Conservation (phyloP, 73 alveolate species). For the Tetrahymena malaccensis region DNA sequence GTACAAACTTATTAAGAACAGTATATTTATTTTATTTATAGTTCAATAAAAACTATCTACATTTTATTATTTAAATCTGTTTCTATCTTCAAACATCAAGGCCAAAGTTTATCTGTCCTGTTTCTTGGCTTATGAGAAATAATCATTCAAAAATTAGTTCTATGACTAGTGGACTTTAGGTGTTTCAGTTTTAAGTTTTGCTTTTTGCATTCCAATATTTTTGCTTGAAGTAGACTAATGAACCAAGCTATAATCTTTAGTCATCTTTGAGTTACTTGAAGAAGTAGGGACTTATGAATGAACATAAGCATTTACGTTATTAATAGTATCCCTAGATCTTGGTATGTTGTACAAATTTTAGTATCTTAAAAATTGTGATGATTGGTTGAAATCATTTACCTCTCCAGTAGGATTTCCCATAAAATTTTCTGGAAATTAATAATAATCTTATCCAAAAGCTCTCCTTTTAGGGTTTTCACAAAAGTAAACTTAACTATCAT, state of each 20-base stretch:
- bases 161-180: background rate
- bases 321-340: background rate
- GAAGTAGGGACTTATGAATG: background rate
- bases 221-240: background rate
- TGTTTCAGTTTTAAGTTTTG: background rate
- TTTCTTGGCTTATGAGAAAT: background rate
- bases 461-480: background rate
- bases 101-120: background rate
- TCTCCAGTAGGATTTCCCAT: background rate
- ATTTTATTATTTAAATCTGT: background rate
- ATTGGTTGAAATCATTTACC: background rate
- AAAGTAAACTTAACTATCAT: background rate
- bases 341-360: background rate
- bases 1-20: background rate
- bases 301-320: background rate
- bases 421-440: background rate
- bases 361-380: background rate
- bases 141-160: background rate
- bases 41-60: background rate
- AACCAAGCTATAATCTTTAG: background rate
- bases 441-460: background rate
- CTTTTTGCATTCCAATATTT: background rate
- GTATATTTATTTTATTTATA: background rate
- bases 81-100: background rate
- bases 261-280: background rate